These are phyloP conservation scores for Phytophthora europaea DNA, from an alignment of 352 stramenopile species.

Conservation along the genomic window DNA sequence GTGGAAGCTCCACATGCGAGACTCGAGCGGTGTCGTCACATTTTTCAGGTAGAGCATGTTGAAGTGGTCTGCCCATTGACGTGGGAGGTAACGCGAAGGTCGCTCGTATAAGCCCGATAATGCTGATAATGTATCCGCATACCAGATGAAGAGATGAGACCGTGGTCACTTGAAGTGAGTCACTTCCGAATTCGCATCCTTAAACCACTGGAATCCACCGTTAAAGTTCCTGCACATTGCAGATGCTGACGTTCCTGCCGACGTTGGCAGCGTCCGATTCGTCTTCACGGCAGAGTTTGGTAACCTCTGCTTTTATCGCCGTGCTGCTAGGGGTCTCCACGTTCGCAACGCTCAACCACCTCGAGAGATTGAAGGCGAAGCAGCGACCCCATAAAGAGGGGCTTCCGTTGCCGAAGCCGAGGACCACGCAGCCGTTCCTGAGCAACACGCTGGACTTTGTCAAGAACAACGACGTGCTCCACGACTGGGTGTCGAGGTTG, in stretches of 20 bases:
- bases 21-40: too few relatives aligned
- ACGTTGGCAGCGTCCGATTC: neutral
- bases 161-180: neutral
- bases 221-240: neutral
- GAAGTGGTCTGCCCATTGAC: too few relatives aligned
- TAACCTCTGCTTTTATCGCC: neutral
- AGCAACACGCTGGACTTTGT: constrained; percentile 42
- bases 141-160: neutral
- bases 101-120: too few relatives aligned
- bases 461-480: constrained; percentile 29
- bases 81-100: too few relatives aligned
- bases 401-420: neutral
- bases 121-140: too few relatives aligned
- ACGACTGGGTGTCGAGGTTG: constrained; percentile 35
- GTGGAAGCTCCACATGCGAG: too few relatives aligned
- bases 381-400: neutral
- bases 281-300: neutral
- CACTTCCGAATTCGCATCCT: neutral
- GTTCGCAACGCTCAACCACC: neutral
- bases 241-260: neutral
- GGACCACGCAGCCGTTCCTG: constrained; percentile 40
- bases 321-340: neutral
- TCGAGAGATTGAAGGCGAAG: neutral
- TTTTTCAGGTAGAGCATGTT: too few relatives aligned
- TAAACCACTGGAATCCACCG: neutral